Base-by-base conservation (phyloP, 345 rosid species). In the Rhizophora mangle region DNA sequence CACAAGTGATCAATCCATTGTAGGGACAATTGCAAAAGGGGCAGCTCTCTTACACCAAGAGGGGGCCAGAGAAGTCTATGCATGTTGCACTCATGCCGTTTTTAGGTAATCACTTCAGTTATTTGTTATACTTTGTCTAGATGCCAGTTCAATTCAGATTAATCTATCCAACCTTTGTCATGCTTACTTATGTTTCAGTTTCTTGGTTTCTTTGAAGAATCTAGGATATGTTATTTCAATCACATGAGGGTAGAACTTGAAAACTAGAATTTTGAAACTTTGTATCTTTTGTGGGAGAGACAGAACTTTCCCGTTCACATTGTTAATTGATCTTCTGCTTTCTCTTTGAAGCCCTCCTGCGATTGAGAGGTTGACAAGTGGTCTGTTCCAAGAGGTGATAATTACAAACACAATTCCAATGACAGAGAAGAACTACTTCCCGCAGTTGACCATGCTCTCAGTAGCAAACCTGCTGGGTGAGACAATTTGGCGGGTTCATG, bases 401-500 rank as follows among this genome's bases (percentile, higher is more conserved):
- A 84, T 91, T 72, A 94, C 98, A 52, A 91, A 94, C 80, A 91
- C 97, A 68, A 85, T 94, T 76, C 97, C 97, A 8, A 80, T 94
- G 77, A 81, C 82, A 0, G 97, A 91, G 82, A 46, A 86, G 69
- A 89, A 94, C 79, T 88, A 94, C 67, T 94, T 94, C 47, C 91
- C 96, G 37, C 96, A 91, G 87, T 81, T 94, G 67, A 91, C 97
- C 1, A 84, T 94, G 43, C 87, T 94, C 68, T 94, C 97, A 1
- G 92, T 94, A 43, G 98, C 98, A 70, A 94, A 89, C 79, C 92
- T 94, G 57, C 84, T 91, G 29, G 98, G 93, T 21, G 95, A 91
- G 77, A 94, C 96, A 56, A 89, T 94, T 62, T 91, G 98, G 98
- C 97, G 91, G 61, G 95, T 91, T 74, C 95, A 94, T 39, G 97